Base-by-base conservation (phyloP, 352 stramenopile genomes). In the Pythium folliculosum region DNA sequence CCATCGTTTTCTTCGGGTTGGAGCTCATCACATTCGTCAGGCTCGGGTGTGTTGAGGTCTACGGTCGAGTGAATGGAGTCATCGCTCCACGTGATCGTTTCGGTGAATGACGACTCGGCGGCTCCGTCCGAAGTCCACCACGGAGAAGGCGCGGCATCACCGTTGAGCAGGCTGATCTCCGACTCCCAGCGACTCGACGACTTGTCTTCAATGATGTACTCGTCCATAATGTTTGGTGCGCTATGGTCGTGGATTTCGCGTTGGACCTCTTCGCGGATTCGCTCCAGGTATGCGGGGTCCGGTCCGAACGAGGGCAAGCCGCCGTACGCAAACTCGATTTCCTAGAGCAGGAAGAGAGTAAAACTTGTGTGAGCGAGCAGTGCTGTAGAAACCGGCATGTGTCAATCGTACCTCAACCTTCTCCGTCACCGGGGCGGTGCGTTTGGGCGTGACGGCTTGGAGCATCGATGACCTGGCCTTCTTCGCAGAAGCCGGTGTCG, bases 291-390 rank as follows among this genome's bases (percentile, higher is more conserved):
- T 0, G 56, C 66, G 1, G 68, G 71, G 21, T 88, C 72, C 3
- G 69, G 50, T 23, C 65, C 65, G 0, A 69, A 63, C 1, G 73
- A 80, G 7, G 80, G 50, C 10, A 95, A 25, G 21, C 87, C 87
- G 32, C 87, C 87, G 53, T 92, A 92, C 19, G 87, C 83, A 38
- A 73, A 63, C 35, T 95, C 86, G 49, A 93, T 84, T 21, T 95
- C 81, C 84, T 92, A 35, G 10, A 45, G 12, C 13, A 32, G 9
- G 2, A 30, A 47, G 40, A 19, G 17, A 19, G 40, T 2, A 12
- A 43, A n/a, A 56, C 7, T 12, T 7, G n/a, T 4, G 51, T 44
- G 13, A 44, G 16, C 30, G 25, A 22, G 13, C 43, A 27, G 5
- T n/a, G 2, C 13, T 23, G 35, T n/a, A 54, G 6, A 21, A 61